Evolutionary conservation across 352 stramenopile genomes (phyloP).

Genomic region (Phytophthora pisi): DNA sequence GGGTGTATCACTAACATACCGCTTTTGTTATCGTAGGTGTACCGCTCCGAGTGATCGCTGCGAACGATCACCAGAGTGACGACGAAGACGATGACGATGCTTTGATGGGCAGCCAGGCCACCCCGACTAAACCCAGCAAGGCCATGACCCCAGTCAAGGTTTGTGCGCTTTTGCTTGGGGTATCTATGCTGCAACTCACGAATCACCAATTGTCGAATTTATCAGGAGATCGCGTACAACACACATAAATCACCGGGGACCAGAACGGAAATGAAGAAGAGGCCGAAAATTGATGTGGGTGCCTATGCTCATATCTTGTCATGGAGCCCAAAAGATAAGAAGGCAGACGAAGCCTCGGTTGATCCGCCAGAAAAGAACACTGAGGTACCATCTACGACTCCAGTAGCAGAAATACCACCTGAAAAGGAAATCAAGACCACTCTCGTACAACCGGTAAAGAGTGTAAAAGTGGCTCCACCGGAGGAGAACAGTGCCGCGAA

Average conservation of each 20-base stretch:
- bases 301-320: constrained; percentile 33
- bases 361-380: constrained; percentile 12
- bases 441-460: constrained; percentile 4
- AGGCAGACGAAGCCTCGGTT: constrained; percentile 5
- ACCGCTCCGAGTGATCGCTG: constrained; percentile 58
- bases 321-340: constrained; percentile 27
- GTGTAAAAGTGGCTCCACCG: neutral
- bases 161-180: neutral
- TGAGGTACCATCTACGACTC: neutral
- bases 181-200: neutral
- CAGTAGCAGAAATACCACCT: constrained; percentile 8
- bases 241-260: constrained; percentile 3
- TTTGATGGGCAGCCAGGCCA: constrained; percentile 33
- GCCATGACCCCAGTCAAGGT: constrained; percentile 29
- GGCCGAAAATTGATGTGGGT: constrained; percentile 28
- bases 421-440: constrained; percentile 8
- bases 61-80: constrained; percentile 28
- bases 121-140: constrained; percentile 25
- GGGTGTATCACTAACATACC: neutral
- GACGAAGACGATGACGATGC: constrained; percentile 56
- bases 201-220: neutral
- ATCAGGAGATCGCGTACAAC: constrained; percentile 1
- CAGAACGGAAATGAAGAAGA: constrained; percentile 19
- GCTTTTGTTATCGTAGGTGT: constrained; percentile 23
- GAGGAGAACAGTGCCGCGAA: constrained; percentile 2